Evolutionary conservation across 1,284 basidiomycete genomes (phyloP), one percentile per base, ranked within the genome.

Genomic region (Ustanciosporium gigantosporum): DNA sequence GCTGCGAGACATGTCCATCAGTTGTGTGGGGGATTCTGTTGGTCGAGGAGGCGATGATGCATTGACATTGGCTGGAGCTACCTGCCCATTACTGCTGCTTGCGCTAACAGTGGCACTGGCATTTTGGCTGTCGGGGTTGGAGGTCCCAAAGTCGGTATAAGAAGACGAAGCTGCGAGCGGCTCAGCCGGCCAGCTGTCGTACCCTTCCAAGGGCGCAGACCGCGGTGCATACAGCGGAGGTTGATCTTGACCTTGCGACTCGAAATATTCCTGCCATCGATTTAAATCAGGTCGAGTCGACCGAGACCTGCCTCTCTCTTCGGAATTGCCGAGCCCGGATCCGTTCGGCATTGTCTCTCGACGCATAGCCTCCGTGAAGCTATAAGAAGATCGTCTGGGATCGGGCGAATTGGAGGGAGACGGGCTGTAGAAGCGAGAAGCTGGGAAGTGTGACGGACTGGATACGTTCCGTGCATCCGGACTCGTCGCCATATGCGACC

Each of bases 151-250:
- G n/a, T 17, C 32, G 32, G 32, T 17, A 19, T 9, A 8, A 34
- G 8, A 14, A 34, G 32, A 17, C 21, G 14, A 13, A 11, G 36
- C 14, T 22, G 36, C 32, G 32, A 37, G 14, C 11, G 21, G 13
- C 24, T 59, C 47, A 29, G 55, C 45, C 7, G 61, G 61, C 61
- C 61, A 65, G 17, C 40, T 39, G 29, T 55, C 47, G 25, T 65
- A 65, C 9, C 50, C 61, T 23, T 52, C 37, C 14, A 49, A 24
- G 2, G 61, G 61, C 15, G 61, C 61, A n/a, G 61, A 65, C 6
- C 55, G 45, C 24, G 61, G 50, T 19, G 47, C 56, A 22, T 65
- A 65, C 17, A 52, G 44, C 2, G 61, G 61, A 11, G 61, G 61
- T 7, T 46, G 48, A 31, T 64, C 60, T 13, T 61, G 24, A 17